Percentiles rank a stretch among this genome's conserved stretches.
phyloP scores from a whole-genome alignment of 2,329 filamentous ascomycete genomes.

The Colletotrichum nymphaeae region DNA sequence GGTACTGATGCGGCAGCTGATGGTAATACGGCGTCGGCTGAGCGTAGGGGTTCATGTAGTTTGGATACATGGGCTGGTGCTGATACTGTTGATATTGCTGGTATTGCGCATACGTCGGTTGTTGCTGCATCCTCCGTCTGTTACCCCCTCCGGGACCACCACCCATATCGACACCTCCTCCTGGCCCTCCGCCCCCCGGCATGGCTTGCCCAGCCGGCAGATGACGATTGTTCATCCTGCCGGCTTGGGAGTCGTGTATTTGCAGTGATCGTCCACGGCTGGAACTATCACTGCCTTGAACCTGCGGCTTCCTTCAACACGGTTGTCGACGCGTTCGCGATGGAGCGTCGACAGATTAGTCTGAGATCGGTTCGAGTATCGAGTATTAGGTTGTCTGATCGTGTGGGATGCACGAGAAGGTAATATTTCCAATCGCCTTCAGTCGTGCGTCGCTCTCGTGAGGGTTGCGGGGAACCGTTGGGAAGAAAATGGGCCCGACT shows the following conservation, averaged over 20 bases:
- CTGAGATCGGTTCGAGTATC: slow-evolving; percentile 12
- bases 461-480: slow-evolving; percentile 9
- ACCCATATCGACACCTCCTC: slow-evolving; percentile 46
- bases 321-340: slow-evolving; percentile 25
- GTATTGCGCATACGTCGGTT: slow-evolving; percentile 48
- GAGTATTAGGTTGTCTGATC: slow-evolving; percentile 6
- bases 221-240: slow-evolving; percentile 83
- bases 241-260: slow-evolving; percentile 64
- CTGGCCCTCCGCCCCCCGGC: slow-evolving; percentile 53
- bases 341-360: slow-evolving; percentile 29
- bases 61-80: slow-evolving; percentile 56
- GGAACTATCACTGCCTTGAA: slow-evolving; percentile 35
- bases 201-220: slow-evolving; percentile 80
- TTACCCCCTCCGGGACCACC: slow-evolving; percentile 45
- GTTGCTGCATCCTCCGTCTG: slow-evolving; percentile 51
- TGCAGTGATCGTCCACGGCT: slow-evolving; percentile 39
- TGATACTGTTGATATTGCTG: slow-evolving; percentile 40
- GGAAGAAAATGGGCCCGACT: slow-evolving; percentile 9
- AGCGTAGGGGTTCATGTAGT: slow-evolving; percentile 63
- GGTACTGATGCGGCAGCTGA: slow-evolving; percentile 70
- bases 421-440: slow-evolving; percentile 3
- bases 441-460: slow-evolving; percentile 16
- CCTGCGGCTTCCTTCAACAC: slow-evolving; percentile 26
- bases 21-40: slow-evolving; percentile 59
- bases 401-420: slow-evolving; percentile 17